Evolutionary conservation across 305 asterid genomes (phyloP).

Genomic region (Plantago coronopus): DNA sequence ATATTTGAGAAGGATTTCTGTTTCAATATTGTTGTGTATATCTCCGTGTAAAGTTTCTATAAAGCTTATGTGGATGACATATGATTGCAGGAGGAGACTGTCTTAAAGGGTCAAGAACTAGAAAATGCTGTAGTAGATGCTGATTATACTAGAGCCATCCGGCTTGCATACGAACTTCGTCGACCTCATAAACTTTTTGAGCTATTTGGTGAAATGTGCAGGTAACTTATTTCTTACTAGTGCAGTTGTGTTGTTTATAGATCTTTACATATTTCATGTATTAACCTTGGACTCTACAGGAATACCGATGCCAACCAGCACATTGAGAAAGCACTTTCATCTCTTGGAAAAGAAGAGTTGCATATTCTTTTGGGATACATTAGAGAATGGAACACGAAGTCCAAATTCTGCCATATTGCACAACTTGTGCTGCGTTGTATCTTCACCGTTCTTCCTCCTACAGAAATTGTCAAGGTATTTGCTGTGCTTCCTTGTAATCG

Average conservation of each 20-base stretch:
- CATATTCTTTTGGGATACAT: slow-evolving; percentile 62
- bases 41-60: slow-evolving; percentile 3
- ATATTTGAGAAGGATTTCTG: slow-evolving; percentile 1
- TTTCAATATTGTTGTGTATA: slow-evolving; percentile 4
- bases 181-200: slow-evolving; percentile 79
- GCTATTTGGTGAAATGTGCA: slow-evolving; percentile 68
- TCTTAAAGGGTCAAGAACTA: slow-evolving; percentile 83
- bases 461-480: slow-evolving; percentile 67
- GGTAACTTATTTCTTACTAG: slow-evolving; percentile 35
- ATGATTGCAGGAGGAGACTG: slow-evolving; percentile 68
- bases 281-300: slow-evolving; percentile 38
- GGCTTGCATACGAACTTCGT: slow-evolving; percentile 88
- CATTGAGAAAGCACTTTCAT: slow-evolving; percentile 54
- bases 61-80: neutral
- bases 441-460: slow-evolving; percentile 58
- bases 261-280: neutral
- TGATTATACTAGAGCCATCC: slow-evolving; percentile 72
- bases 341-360: slow-evolving; percentile 61
- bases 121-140: slow-evolving; percentile 84
- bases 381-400: slow-evolving; percentile 91
- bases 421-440: slow-evolving; percentile 57
- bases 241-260: slow-evolving; percentile 5
- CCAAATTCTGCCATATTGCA: slow-evolving; percentile 77
- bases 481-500: neutral
- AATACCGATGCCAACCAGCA: slow-evolving; percentile 40